These are phyloP conservation scores for Xylaria sp. DNA, from an alignment of 2,329 filamentous ascomycete genomes.

Conservation along the genomic window DNA sequence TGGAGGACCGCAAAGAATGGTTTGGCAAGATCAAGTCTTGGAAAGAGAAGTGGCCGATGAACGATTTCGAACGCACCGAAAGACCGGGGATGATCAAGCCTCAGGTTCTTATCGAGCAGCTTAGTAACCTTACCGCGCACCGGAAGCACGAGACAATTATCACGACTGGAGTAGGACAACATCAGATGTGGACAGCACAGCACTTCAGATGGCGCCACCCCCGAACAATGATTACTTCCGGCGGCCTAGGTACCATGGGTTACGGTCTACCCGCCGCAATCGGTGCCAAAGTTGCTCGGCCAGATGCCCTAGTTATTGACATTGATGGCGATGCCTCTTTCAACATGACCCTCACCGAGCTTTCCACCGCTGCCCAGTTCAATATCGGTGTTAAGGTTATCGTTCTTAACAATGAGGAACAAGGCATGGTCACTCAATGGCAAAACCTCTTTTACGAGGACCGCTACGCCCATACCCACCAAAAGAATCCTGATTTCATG, in stretches of 20 bases:
- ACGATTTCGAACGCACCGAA: conserved; percentile 89
- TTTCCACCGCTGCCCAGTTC: conserved; percentile 93
- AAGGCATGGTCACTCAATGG: conserved; percentile 99
- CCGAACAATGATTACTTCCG: conserved; percentile 85
- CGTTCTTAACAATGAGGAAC: conserved; percentile 95
- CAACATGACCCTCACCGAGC: conserved; percentile 97
- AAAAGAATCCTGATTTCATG: conserved; percentile 94
- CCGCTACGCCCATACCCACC: conserved; percentile 90
- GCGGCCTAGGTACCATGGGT: conserved; percentile 56
- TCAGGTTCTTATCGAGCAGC: conserved; percentile 88
- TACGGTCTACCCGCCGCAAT: conserved; percentile 21
- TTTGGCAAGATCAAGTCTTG: conserved; percentile 91
- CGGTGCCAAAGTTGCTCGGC: conserved; percentile 56
- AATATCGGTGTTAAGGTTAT: conserved; percentile 97
- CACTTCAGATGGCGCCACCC: conserved; percentile 72
- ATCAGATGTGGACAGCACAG: conserved; percentile 99
- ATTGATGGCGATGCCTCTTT: conserved; percentile 99
- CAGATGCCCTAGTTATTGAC: conserved; percentile 90
- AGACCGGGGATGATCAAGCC: conserved; percentile 99
- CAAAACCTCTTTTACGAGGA: conserved; percentile 98
- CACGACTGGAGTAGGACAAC: conserved; percentile 93
- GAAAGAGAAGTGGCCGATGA: conserved; percentile 93
- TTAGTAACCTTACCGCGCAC: conserved; percentile 87
- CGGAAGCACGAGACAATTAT: conserved; percentile 83
- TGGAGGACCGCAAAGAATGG: conserved; percentile 81